Base-by-base conservation (phyloP, 805 yeast genomes). In the Wickerhamiella galacta region DNA sequence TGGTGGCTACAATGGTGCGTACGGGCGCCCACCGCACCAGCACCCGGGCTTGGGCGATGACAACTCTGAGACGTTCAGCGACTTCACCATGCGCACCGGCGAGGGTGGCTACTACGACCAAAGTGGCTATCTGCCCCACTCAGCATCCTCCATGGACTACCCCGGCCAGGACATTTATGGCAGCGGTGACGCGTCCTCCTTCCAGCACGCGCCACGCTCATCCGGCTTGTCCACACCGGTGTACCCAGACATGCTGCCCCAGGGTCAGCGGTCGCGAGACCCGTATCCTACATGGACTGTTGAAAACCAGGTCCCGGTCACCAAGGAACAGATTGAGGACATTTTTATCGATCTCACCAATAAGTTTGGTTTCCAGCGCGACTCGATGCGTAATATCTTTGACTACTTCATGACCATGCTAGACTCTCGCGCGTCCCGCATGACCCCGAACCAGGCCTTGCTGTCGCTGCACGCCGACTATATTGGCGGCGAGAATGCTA, bases 211-310 rank as follows among this genome's bases (percentile, higher is more conserved):
- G 22, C 48, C 48, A 34, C 70, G 90, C 50, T 77, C 90, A 1
- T 75, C 92, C 9, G 95, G 95, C 40, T 81, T 94, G 27, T 81
- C 94, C 2, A 90, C 98, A 26, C 96, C 98, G 15, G 71, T 81
- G 45, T 79, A 79, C 52, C 92, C 90, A 25, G 72, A 72, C 36
- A 20, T 33, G 34, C 31, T 25, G 17, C 31, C 34, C 14, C 29
- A 11, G 66, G 47, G 35, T 12, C 41, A 40, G 18, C 44, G 54
- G 24, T 48, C 93, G 47, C 72, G 83, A 28, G 90, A 90, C 56
- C 99, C 98, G 21, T 90, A 87, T 56, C 98, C 99, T 28, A 96
- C 98, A 32, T 90, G 98, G 98, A 80, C 95, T 17, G 93, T 93
- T 30, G 96, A 90, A 57, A 85, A 63, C 37, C 66, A 74, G 52